Evolutionary conservation across 169 alveolate genomes (phyloP), one percentile per base, ranked within the genome.

Genomic region (Cyclospora cayetanensis): DNA sequence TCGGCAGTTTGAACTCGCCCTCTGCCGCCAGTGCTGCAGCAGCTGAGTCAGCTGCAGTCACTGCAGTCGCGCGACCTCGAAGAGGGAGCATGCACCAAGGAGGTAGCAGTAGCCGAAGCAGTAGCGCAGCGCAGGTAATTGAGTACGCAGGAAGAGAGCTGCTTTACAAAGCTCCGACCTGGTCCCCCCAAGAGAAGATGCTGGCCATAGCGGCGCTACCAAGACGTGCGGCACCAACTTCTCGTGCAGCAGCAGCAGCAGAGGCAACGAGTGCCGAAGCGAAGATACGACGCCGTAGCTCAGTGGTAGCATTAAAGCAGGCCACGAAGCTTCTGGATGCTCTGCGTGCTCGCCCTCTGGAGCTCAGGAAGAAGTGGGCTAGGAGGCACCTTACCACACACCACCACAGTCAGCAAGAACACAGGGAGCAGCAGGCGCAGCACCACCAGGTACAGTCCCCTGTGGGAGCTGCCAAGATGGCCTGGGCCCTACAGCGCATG

Each of bases 81-180:
- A 66, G 88, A 2, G 66, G 88, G 52, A 79, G 88, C 88, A 60
- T 46, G 1, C 66, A 46, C 22, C 88, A 79, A 79, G 88, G 88
- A 31, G 72, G 88, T 50, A 79, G 88, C 70, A 79, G 88, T 70
- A 79, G 88, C 88, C 42, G 88, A 11, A 79, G 88, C 72, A 79
- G 88, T 70, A 79, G 88, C 72, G 88, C 72, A n/a, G 70, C 50
- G 22, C 66, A 27, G 2, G 46, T 50, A 27, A 37, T 50, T 15
- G 88, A 79, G 35, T 79, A 70, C 50, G 88, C 88, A 46, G 88
- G 88, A 22, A 66, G 88, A 0, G 88, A 79, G 88, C 88, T 79
- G 55, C 46, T 42, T 3, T 79, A 79, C 50, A 79, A 79, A 12
- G n/a, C n/a, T n/a, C 88, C 88, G 43, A 27, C 88, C 2, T 46